Percentiles rank a stretch among this genome's conserved stretches.
Evolutionary conservation across 129 eudicot genomes (phyloP).

Genomic region (Gnaphalium uliginosum): DNA sequence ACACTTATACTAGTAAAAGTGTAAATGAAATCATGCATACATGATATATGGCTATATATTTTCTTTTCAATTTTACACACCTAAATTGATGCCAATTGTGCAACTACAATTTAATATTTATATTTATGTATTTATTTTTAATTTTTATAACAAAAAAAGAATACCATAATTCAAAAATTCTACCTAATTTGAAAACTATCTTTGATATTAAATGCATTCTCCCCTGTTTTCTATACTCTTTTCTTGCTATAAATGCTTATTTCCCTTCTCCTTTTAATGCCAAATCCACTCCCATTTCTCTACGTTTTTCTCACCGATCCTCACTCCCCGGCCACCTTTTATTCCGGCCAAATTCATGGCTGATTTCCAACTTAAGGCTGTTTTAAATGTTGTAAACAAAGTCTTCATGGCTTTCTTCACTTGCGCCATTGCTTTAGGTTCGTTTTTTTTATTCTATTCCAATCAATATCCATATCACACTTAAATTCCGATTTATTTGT

Average conservation of each 20-base stretch:
- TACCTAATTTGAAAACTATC: constrained; percentile 15
- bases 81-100: background rate
- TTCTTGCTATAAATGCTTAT: constrained; percentile 32
- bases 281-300: constrained; percentile 24
- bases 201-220: constrained; percentile 27
- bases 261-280: background rate
- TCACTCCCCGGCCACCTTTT: constrained; percentile 24
- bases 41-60: background rate
- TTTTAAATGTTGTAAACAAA: constrained; percentile 35
- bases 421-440: constrained; percentile 61
- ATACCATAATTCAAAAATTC: background rate
- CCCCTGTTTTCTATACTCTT: constrained; percentile 32
- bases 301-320: constrained; percentile 22
- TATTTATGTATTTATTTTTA: too few relatives aligned
- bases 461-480: background rate
- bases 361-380: constrained; percentile 14
- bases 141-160: background rate
- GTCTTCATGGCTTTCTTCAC: constrained; percentile 38
- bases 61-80: background rate
- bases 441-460: background rate
- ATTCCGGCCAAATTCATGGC: constrained; percentile 14
- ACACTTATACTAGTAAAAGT: too few relatives aligned
- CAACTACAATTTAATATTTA: background rate
- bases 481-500: background rate
- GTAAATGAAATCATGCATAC: background rate